phyloP scores from a whole-genome alignment of 768 basidiomycete species.

The Suillus subalutaceus region DNA sequence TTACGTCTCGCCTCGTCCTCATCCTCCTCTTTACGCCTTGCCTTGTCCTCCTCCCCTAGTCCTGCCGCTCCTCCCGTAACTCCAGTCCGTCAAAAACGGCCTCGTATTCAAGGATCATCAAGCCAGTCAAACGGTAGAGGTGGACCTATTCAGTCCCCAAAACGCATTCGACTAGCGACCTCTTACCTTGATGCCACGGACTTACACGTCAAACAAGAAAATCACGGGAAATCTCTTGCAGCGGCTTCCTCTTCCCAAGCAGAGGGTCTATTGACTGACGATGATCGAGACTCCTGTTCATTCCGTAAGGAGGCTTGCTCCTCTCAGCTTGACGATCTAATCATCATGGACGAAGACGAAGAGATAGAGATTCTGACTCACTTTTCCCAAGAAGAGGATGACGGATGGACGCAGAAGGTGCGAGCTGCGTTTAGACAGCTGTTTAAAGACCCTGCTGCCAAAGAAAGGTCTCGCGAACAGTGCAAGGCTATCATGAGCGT shows the following conservation, averaged over 20 bases:
- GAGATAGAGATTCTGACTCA: background rate
- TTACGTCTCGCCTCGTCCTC: too few relatives aligned
- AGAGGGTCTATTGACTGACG: background rate
- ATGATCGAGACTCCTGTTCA: background rate
- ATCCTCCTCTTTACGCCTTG: too few relatives aligned
- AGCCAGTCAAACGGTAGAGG: background rate
- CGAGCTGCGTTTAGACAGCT: background rate
- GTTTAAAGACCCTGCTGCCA: background rate
- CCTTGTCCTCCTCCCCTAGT: background rate
- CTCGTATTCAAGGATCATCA: background rate
- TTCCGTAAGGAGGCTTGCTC: background rate
- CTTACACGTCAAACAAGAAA: background rate
- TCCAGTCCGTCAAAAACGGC: background rate
- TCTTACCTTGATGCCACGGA: background rate
- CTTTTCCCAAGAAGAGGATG: background rate
- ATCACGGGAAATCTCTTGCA: background rate
- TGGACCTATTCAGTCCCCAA: background rate
- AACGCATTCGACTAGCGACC: background rate
- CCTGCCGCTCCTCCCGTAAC: background rate
- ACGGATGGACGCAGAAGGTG: background rate
- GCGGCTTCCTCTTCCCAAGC: background rate
- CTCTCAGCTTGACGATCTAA: background rate
- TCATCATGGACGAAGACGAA: background rate
- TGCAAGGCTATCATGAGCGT: background rate
- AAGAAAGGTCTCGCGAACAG: background rate